Percentiles rank a stretch among this genome's conserved stretches.
phyloP scores from a whole-genome alignment of 371 early-diverging fungal species.

The Coemansia sp. region DNA sequence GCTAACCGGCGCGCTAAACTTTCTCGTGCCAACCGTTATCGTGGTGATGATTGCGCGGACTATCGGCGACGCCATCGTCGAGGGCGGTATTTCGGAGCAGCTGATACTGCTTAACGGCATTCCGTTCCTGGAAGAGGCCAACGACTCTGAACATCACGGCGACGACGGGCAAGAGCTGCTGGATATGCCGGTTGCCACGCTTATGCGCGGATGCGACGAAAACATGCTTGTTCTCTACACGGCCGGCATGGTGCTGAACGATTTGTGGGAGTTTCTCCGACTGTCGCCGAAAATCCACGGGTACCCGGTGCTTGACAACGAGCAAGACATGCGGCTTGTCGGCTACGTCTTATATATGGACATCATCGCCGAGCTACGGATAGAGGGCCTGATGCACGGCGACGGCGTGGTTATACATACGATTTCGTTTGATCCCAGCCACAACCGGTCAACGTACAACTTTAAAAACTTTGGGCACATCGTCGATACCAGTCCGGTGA shows the following conservation, averaged over 20 bases:
- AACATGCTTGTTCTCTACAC: conserved; percentile 24
- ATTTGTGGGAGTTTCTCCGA: conserved; percentile 56
- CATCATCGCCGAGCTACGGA: no score
- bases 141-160: conserved; percentile 10
- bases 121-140: conserved; percentile 64
- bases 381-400: no score
- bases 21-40: conserved; percentile 92
- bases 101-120: conserved; percentile 80
- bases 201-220: conserved; percentile 24
- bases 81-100: conserved; percentile 84
- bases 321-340: conserved; percentile 62
- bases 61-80: conserved; percentile 76
- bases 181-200: conserved; percentile 11
- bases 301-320: conserved; percentile 81
- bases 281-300: conserved; percentile 58
- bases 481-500: conserved; percentile 82
- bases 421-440: neutral
- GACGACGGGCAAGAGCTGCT: conserved; percentile 57
- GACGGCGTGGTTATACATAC: no score
- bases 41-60: conserved; percentile 86
- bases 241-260: conserved; percentile 5
- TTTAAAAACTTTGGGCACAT: conserved; percentile 63
- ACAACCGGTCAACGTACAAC: conserved; percentile 35
- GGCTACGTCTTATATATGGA: conserved; percentile 63
- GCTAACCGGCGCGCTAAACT: conserved; percentile 88